Percentiles rank a stretch among this genome's conserved stretches.
phyloP scores from a whole-genome alignment of 2,329 filamentous ascomycete species.

The Cladosporium sp. region DNA sequence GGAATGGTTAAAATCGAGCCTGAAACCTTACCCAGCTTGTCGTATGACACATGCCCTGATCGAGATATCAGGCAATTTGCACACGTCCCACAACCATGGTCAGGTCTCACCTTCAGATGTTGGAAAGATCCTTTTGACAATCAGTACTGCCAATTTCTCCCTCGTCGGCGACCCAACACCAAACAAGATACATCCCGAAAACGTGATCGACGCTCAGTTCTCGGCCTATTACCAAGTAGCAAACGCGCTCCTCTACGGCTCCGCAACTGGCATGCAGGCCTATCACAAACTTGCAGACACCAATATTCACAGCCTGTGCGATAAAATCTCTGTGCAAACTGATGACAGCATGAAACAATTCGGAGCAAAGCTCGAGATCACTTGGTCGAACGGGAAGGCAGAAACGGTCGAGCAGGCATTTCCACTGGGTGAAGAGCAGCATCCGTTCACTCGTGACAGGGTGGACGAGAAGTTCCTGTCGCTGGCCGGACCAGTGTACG shows the following conservation, averaged over 20 bases:
- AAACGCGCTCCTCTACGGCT: slow-evolving; percentile 32
- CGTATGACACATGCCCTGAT: slow-evolving; percentile 37
- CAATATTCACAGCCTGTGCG: slow-evolving; percentile 27
- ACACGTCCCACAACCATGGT: slow-evolving; percentile 8
- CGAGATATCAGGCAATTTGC: slow-evolving; percentile 31
- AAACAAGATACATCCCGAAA: slow-evolving; percentile 45
- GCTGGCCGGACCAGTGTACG: slow-evolving; percentile 29
- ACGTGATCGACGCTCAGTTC: slow-evolving; percentile 57
- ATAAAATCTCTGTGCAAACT: slow-evolving; percentile 27
- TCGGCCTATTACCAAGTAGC: slow-evolving; percentile 43
- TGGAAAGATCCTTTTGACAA: slow-evolving; percentile 24
- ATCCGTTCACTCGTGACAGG: slow-evolving; percentile 32
- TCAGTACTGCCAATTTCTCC: slow-evolving; percentile 29
- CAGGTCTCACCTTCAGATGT: slow-evolving; percentile 23
- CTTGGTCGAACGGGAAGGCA: slow-evolving; percentile 27
- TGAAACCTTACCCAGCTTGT: slow-evolving; percentile 36
- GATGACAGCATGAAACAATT: slow-evolving; percentile 29
- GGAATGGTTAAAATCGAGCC: slow-evolving; percentile 28
- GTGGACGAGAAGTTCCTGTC: slow-evolving; percentile 35
- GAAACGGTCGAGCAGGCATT: slow-evolving; percentile 26
- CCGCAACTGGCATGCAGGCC: slow-evolving; percentile 31
- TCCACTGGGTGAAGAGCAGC: slow-evolving; percentile 33
- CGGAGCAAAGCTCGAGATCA: slow-evolving; percentile 26
- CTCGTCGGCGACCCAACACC: slow-evolving; percentile 38
- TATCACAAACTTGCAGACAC: slow-evolving; percentile 31